Evolutionary conservation across 2,329 filamentous ascomycete species (phyloP), one percentile per base, ranked within the genome.

Genomic region (Byssoonygena ceratinophila): DNA sequence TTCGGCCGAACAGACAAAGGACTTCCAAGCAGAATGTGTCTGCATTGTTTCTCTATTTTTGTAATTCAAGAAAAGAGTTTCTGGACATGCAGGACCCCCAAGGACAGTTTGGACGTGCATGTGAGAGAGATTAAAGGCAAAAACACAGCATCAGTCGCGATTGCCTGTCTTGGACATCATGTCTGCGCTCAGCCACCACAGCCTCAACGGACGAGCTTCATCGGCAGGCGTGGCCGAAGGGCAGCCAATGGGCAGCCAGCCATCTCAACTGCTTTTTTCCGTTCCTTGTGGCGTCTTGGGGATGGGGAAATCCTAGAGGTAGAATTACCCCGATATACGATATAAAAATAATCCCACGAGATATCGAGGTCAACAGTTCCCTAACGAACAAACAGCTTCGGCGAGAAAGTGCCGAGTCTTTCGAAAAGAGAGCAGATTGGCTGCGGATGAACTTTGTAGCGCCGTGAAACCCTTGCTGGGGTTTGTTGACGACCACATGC

Each of bases 151-250:
- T 3, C n/a, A n/a, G n/a, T n/a, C n/a, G 39, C 18, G 12, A 41
- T 41, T 11, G 8, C n/a, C n/a, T 41, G 6, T 23, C 2, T 23
- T 12, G 20, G n/a, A 25, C 3, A 25, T 3, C 4, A 44, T 25
- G 40, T 4, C 9, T 44, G 40, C 23, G 6, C 45, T 36, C 45
- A 47, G 45, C 45, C 45, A 47, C 45, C 29, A 47, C 45, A 47
- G 45, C 45, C 45, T 34, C 45, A 36, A 36, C 11, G 11, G 16
- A 34, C 27, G 31, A 36, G 7, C 45, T 36, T 47, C n/a, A n/a
- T 22, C 31, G 45, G 45, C 14, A 29, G 31, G 6, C 23, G 18
- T 23, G 29, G 45, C 45, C 22, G 31, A 23, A n/a, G 12, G 1
- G 36, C n/a, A 22, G 12, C 40, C 20, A n/a, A 16, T 29, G 4